A percentile compares a stretch with the other conserved stretches of the same genome.
phyloP scores from a whole-genome alignment of 257 asterid species.

The Solanum virginianum region DNA sequence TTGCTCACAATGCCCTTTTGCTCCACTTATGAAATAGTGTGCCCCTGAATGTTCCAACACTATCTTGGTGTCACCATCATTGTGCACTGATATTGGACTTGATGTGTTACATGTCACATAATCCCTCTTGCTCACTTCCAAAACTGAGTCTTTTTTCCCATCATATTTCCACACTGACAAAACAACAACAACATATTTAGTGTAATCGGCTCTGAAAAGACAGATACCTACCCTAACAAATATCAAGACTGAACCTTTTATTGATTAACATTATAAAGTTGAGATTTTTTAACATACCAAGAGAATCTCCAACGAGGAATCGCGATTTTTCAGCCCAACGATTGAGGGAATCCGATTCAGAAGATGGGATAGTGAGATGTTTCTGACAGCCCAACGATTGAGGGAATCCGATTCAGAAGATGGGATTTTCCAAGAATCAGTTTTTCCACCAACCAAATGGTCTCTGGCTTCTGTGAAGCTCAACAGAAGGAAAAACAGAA shows the following conservation, averaged over 20 bases:
- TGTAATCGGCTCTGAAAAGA: too few species aligned
- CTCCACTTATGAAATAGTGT: slow-evolving; percentile 68
- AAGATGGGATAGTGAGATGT: slow-evolving; percentile 39
- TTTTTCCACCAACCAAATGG: slow-evolving; percentile 45
- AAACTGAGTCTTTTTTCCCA: slow-evolving; percentile 44
- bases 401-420: slow-evolving; percentile 36
- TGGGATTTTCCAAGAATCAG: slow-evolving; percentile 52
- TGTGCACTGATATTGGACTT: slow-evolving; percentile 35
- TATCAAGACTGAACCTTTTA: too few species aligned
- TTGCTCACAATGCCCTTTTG: slow-evolving; percentile 44
- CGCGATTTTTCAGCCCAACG: slow-evolving; percentile 63
- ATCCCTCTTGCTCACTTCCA: slow-evolving; percentile 47
- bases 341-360: slow-evolving; percentile 44
- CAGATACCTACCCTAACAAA: too few species aligned
- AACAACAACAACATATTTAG: too few species aligned
- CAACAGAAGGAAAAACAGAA: slow-evolving; percentile 1
- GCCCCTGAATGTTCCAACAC: slow-evolving; percentile 61
- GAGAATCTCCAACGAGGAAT: slow-evolving; percentile 53
- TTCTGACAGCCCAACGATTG: slow-evolving; percentile 68
- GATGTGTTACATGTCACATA: slow-evolving; percentile 66
- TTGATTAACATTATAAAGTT: not conserved
- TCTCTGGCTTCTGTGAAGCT: slow-evolving; percentile 50
- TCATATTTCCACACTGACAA: slow-evolving; percentile 49
- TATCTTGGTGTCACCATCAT: slow-evolving; percentile 38
- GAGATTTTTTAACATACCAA: slow-evolving; percentile 19